Evolutionary conservation across 192 early-diverging fungal genomes (phyloP), one percentile per base, ranked within the genome.

Genomic region (Mortierella claussenii): DNA sequence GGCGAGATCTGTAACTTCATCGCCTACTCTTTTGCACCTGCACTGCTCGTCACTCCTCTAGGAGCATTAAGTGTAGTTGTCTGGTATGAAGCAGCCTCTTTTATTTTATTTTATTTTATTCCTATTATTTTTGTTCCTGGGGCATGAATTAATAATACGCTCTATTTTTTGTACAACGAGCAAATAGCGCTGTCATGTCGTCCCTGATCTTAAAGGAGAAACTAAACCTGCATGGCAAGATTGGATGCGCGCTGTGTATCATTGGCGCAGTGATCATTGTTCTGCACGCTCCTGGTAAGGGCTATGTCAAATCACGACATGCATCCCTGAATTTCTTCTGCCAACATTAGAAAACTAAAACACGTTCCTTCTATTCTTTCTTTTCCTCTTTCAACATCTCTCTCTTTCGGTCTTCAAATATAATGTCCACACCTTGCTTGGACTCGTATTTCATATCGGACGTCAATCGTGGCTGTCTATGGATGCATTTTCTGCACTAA

Each of bases 21-120:
- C 2, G 97, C 97, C n/a, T 98, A 98, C 69, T 90, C 93, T 33
- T 98, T 94, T 83, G 93, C 95, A n/a, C 95, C 93, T 3, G 97
- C 97, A n/a, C 95, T 98, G 40, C 69, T 98, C 37, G 95, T 98
- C 12, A 98, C 97, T 13, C 97, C 97, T 36, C 80, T 98, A 34
- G 97, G 97, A 30, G 96, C 96, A 23, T 83, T 93, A 15, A 93
- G 91, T 79, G 95, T 97, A 10, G 88, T 98, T 49, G 86, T 96
- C 28, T 93, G 85, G 87, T 88, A 83, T 31, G 59, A 27, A 34
- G 0, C 13, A 21, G 26, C n/a, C 8, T 27, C 24, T 26, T 51
- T 0, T 23, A 23, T 27, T 30, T 26, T 4, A 45, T n/a, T 13
- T 27, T 27, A 0, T 30, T 27, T 27, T 9, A n/a, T 26, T 23